phyloP scores from a whole-genome alignment of 805 yeast species.

The Zygosaccharomyces bailii region DNA sequence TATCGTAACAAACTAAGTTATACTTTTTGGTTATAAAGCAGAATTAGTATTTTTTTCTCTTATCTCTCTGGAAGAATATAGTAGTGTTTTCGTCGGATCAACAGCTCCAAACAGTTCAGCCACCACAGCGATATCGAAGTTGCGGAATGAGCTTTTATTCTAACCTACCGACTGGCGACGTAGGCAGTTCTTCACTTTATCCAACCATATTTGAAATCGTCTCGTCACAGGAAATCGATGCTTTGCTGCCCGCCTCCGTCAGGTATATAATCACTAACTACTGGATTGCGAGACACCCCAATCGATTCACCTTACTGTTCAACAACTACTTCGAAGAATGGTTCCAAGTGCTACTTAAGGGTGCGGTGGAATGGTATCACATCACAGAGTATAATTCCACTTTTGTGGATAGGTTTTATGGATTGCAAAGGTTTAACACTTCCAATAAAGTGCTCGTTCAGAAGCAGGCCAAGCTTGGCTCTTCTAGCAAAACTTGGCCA shows the following conservation, averaged over 20 bases:
- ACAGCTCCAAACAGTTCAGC: no score
- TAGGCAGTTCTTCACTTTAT: constrained; percentile 12
- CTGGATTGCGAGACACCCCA: constrained; percentile 69
- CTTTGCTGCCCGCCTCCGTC: constrained; percentile 75
- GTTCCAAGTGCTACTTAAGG: constrained; percentile 56
- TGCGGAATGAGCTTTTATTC: constrained; percentile 34
- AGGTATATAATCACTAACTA: constrained; percentile 77
- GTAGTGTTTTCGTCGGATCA: no score
- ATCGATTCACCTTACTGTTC: constrained; percentile 55
- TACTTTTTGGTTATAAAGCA: not conserved
- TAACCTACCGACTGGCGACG: constrained; percentile 26
- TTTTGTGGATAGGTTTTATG: constrained; percentile 90
- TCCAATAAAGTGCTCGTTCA: constrained; percentile 21
- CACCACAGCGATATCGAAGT: no score
- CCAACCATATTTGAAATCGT: constrained; percentile 89
- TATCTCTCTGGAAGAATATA: no score
- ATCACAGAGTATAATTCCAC: constrained; percentile 74
- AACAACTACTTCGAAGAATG: constrained; percentile 68
- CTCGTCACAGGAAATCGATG: constrained; percentile 75
- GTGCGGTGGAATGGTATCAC: constrained; percentile 66
- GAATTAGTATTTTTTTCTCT: constrained; percentile 35
- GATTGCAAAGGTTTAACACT: constrained; percentile 58
- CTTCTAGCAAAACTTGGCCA: constrained; percentile 19
- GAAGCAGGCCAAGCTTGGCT: constrained; percentile 8
- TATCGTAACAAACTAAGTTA: constrained; percentile 4